Percentiles rank a stretch among this genome's conserved stretches.
Evolutionary conservation across 176 grass and related monocot species (phyloP).

Genomic region (Musa acuminata): DNA sequence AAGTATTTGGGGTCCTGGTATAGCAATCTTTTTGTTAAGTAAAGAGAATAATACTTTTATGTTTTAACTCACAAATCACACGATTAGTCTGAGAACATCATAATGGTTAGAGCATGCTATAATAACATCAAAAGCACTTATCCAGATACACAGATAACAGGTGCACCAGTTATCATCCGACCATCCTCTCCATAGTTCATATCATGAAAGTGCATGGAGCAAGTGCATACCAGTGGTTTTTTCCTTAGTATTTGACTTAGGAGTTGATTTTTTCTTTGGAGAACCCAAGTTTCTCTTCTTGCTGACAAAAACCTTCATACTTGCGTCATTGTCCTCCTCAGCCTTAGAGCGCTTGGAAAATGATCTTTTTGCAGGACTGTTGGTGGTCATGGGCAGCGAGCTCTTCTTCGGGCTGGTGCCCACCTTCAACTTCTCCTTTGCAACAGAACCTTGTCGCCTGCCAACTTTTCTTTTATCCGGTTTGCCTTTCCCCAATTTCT

Average conservation of each 20-base stretch:
- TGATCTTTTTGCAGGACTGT: conserved; percentile 31
- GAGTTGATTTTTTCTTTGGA: conserved; percentile 26
- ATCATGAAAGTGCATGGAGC: neutral
- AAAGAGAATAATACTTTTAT: no score
- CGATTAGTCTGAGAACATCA: no score
- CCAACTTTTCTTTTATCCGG: conserved; percentile 31
- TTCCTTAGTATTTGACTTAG: conserved; percentile 43
- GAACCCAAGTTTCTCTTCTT: conserved; percentile 44
- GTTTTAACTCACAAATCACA: no score
- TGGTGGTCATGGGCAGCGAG: conserved; percentile 28
- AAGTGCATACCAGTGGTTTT: conserved; percentile 58
- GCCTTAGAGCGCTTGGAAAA: conserved; percentile 40
- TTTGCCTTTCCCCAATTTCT: conserved; percentile 37
- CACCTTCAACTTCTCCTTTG: conserved; percentile 28
- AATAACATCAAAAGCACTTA: no score
- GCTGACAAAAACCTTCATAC: conserved; percentile 79
- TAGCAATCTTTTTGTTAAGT: no score
- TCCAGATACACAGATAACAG: no score
- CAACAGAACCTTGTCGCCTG: conserved; percentile 33
- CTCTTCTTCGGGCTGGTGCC: conserved; percentile 25
- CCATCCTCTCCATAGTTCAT: neutral
- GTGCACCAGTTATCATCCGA: no score
- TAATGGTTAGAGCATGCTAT: no score
- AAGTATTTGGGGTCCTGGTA: no score
- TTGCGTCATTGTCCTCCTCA: conserved; percentile 27